Percentiles rank a stretch among this genome's conserved stretches.
Conservation (phyloP, 768 basidiomycete genomes). For the Fistulinella prunicolor region DNA sequence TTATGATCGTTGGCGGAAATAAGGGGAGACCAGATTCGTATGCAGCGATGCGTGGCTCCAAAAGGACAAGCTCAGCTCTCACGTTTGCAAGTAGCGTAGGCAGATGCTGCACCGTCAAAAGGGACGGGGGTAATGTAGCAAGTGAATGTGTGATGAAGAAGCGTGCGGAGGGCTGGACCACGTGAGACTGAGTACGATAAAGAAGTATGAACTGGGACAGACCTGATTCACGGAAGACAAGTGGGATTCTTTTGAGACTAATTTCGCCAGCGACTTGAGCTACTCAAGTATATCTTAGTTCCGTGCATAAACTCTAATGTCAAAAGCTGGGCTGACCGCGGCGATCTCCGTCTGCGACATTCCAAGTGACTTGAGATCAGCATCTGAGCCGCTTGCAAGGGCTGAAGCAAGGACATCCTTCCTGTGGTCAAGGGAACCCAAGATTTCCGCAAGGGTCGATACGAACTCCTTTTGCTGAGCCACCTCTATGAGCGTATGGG, state of each 20-base stretch:
- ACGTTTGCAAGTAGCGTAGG: slow-evolving; percentile 33
- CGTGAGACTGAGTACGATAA: slow-evolving; percentile 5
- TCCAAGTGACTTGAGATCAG: slow-evolving; percentile 49
- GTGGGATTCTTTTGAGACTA: slow-evolving; percentile 35
- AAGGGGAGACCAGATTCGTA: slow-evolving; percentile 42
- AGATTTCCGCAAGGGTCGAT: slow-evolving; percentile 43
- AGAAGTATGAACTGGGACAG: background rate
- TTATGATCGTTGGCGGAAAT: slow-evolving; percentile 26
- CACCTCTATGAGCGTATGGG: slow-evolving; percentile 52
- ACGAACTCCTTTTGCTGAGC: slow-evolving; percentile 38
- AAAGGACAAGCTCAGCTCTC: slow-evolving; percentile 36
- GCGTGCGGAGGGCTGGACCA: slow-evolving; percentile 47
- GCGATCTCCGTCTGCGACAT: slow-evolving; percentile 56
- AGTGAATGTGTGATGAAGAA: slow-evolving; percentile 53
- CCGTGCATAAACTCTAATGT: background rate
- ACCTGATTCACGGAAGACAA: slow-evolving; percentile 24
- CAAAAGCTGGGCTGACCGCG: slow-evolving; percentile 40
- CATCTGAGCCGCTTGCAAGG: slow-evolving; percentile 33
- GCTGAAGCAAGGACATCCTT: slow-evolving; percentile 52
- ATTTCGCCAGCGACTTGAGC: slow-evolving; percentile 35
- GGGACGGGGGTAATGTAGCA: slow-evolving; percentile 44
- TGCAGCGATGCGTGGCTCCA: slow-evolving; percentile 37
- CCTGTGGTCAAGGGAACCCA: slow-evolving; percentile 30
- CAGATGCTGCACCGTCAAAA: slow-evolving; percentile 35
- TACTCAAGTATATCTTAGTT: slow-evolving; percentile 18